These are phyloP conservation scores for Amanita pallidorosea DNA, from an alignment of 768 basidiomycete species.

Conservation along the genomic window DNA sequence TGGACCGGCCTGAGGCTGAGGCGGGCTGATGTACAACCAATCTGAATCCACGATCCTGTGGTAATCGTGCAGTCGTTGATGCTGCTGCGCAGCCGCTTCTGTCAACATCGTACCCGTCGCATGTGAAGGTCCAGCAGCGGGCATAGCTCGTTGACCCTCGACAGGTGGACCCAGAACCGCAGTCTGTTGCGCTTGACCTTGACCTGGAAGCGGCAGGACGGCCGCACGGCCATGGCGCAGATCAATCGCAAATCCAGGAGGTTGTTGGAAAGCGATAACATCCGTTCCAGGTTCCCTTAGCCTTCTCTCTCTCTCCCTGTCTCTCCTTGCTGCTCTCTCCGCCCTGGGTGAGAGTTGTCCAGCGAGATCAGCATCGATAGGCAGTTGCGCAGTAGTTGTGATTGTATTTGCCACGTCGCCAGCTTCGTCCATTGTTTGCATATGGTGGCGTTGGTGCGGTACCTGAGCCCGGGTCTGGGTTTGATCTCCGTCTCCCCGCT, in stretches of 20 bases:
- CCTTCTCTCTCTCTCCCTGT: slow-evolving; percentile 2
- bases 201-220: background rate
- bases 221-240: no score
- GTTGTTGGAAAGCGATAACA: background rate
- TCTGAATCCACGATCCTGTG: slow-evolving; percentile 1
- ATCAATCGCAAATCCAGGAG: background rate
- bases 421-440: background rate
- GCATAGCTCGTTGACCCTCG: background rate
- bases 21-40: background rate
- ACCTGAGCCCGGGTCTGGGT: background rate
- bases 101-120: background rate
- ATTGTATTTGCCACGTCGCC: background rate
- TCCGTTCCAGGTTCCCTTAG: background rate
- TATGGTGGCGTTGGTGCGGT: background rate
- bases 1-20: slow-evolving; percentile 1
- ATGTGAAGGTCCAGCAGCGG: background rate
- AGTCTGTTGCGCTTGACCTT: background rate
- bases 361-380: background rate
- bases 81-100: slow-evolving; percentile 2
- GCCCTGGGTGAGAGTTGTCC: background rate
- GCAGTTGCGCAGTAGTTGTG: background rate
- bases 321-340: slow-evolving; percentile 5
- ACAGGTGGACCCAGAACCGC: background rate
- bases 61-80: background rate
- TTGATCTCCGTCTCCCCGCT: background rate